These are phyloP conservation scores for Saccharomycopsis capsularis DNA, from an alignment of 805 yeast species.

Conservation along the genomic window DNA sequence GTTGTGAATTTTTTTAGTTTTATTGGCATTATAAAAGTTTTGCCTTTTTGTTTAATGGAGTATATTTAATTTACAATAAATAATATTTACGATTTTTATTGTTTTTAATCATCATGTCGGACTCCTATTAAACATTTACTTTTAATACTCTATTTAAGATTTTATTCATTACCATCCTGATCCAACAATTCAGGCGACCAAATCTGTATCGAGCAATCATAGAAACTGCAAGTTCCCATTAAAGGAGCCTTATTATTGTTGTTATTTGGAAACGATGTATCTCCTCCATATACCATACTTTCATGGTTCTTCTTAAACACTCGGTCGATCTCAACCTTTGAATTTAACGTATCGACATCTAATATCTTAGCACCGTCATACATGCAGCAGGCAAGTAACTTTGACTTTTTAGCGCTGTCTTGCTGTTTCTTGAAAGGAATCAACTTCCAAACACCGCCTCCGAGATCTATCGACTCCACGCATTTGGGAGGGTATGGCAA, in stretches of 20 bases:
- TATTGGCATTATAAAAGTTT: no score
- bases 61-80: no score
- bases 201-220: slow-evolving; percentile 72
- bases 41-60: no score
- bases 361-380: slow-evolving; percentile 85
- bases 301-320: slow-evolving; percentile 65
- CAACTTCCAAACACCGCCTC: slow-evolving; percentile 96
- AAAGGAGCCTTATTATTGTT: neutral
- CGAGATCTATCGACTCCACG: slow-evolving; percentile 48
- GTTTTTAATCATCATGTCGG: no score
- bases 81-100: no score
- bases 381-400: slow-evolving; percentile 83
- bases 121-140: no score
- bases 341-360: slow-evolving; percentile 26
- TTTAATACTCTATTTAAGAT: no score
- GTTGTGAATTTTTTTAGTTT: no score
- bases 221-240: slow-evolving; percentile 83
- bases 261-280: slow-evolving; percentile 52
- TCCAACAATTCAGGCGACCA: slow-evolving; percentile 47
- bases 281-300: slow-evolving; percentile 95
- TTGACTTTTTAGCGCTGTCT: slow-evolving; percentile 28
- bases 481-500: slow-evolving; percentile 26
- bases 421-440: slow-evolving; percentile 45
- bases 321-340: slow-evolving; percentile 27
- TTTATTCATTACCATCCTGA: no score